These are phyloP conservation scores for Ophiostoma pallidulum DNA, from an alignment of 2,329 filamentous ascomycete species.

Conservation along the genomic window DNA sequence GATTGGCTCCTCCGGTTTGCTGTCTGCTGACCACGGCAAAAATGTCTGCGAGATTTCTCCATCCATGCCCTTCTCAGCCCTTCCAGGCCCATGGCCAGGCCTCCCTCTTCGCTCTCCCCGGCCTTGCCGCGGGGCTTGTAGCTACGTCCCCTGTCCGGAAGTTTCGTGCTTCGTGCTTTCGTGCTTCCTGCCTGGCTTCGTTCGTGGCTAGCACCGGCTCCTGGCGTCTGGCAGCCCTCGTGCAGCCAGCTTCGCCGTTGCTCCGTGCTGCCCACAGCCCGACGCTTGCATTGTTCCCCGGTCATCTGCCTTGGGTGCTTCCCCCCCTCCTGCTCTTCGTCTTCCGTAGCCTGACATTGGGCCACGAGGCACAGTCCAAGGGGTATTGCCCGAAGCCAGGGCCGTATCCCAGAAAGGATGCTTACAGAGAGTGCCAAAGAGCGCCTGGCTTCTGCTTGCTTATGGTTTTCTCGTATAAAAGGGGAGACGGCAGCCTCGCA, in stretches of 20 bases:
- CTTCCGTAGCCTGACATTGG: slow-evolving; percentile 6
- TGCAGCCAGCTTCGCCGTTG: neutral
- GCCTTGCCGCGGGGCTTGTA: too few species aligned
- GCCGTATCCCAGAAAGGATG: neutral
- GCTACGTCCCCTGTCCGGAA: too few species aligned
- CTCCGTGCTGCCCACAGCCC: neutral
- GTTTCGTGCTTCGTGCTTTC: too few species aligned
- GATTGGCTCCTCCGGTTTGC: neutral
- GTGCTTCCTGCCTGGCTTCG: too few species aligned
- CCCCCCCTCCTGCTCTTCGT: neutral
- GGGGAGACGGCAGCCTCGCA: slow-evolving; percentile 1
- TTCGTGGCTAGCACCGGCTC: neutral
- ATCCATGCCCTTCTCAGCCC: neutral
- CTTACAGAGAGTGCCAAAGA: neutral
- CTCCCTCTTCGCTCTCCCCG: too few species aligned
- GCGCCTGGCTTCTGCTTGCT: neutral
- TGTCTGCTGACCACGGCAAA: neutral
- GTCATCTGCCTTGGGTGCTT: neutral
- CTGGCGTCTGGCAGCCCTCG: neutral
- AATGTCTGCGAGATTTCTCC: neutral
- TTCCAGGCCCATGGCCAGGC: too few species aligned
- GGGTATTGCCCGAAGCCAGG: neutral
- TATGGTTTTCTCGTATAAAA: neutral
- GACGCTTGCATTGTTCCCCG: too few species aligned
- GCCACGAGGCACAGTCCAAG: slow-evolving; percentile 11